Conservation (phyloP, 2,329 filamentous ascomycete genomes). For the Xylaria sp. region DNA sequence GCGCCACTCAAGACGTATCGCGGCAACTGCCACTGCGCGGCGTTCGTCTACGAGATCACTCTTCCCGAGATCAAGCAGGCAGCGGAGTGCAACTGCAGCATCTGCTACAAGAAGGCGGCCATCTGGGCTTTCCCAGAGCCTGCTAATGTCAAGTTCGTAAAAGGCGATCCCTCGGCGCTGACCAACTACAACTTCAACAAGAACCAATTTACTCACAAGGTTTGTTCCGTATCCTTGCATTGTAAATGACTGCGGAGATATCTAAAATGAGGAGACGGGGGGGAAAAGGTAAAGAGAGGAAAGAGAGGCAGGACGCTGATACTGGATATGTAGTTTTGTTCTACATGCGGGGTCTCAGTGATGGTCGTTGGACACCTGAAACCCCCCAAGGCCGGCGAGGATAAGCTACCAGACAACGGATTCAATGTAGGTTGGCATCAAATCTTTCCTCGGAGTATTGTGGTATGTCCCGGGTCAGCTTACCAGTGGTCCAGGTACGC, state of each 20-base stretch:
- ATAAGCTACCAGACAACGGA: constrained; percentile 47
- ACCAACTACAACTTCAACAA: constrained; percentile 51
- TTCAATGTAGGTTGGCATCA: constrained; percentile 56
- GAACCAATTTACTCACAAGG: constrained; percentile 56
- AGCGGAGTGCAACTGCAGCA: constrained; percentile 73
- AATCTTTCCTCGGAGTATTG: neutral
- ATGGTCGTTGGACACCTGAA: constrained; percentile 45
- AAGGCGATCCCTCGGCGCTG: constrained; percentile 57
- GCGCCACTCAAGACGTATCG: constrained; percentile 57
- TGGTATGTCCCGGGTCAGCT: neutral
- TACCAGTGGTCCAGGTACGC: constrained; percentile 51
- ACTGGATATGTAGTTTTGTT: constrained; percentile 59
- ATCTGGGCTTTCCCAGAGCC: constrained; percentile 51
- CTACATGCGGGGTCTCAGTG: constrained; percentile 60
- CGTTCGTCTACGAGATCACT: constrained; percentile 62
- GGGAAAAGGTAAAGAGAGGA: constrained; percentile 6
- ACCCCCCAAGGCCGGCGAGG: constrained; percentile 45
- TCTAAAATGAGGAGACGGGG: constrained; percentile 10
- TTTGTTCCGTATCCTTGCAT: constrained; percentile 32
- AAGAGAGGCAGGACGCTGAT: constrained; percentile 5
- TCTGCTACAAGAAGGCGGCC: constrained; percentile 65
- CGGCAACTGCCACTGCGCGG: constrained; percentile 68
- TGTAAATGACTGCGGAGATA: neutral
- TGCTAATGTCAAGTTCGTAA: constrained; percentile 57
- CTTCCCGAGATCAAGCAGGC: constrained; percentile 68